phyloP scores from a whole-genome alignment of 371 early-diverging fungal species.

The Parasitella parasitica region DNA sequence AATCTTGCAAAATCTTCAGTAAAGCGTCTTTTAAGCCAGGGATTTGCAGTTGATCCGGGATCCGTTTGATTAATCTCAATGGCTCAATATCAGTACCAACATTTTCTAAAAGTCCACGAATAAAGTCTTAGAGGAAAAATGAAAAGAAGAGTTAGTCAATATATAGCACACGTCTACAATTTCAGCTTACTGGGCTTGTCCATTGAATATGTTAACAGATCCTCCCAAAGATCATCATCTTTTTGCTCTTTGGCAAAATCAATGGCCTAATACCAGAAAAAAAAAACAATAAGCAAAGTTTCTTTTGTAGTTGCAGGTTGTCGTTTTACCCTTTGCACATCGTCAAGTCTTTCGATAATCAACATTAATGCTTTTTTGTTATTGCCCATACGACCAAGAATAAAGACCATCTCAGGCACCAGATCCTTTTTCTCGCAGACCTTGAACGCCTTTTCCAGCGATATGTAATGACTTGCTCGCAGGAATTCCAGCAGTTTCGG shows the following conservation, averaged over 20 bases:
- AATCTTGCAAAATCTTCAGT: constrained; percentile 86
- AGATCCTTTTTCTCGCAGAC: constrained; percentile 83
- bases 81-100: constrained; percentile 87
- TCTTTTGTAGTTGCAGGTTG: not conserved
- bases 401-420: constrained; percentile 93
- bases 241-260: constrained; percentile 97
- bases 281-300: not conserved
- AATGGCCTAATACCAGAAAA: constrained; percentile 68
- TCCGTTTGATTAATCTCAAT: constrained; percentile 71
- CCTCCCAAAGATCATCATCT: constrained; percentile 94
- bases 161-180: not conserved
- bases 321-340: constrained; percentile 76
- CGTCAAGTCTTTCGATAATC: constrained; percentile 85
- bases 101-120: constrained; percentile 86
- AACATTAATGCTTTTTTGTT: constrained; percentile 88
- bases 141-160: not conserved
- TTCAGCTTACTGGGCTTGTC: constrained; percentile 76
- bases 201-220: constrained; percentile 83
- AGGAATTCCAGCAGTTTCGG: constrained; percentile 80
- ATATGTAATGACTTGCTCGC: constrained; percentile 73
- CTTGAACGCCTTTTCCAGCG: constrained; percentile 80
- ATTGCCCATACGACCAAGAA: constrained; percentile 96
- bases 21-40: constrained; percentile 80
- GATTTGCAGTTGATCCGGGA: constrained; percentile 78
- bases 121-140: constrained; percentile 74